Conservation (phyloP, 1,284 basidiomycete species). For the Marasmius oreades region DNA sequence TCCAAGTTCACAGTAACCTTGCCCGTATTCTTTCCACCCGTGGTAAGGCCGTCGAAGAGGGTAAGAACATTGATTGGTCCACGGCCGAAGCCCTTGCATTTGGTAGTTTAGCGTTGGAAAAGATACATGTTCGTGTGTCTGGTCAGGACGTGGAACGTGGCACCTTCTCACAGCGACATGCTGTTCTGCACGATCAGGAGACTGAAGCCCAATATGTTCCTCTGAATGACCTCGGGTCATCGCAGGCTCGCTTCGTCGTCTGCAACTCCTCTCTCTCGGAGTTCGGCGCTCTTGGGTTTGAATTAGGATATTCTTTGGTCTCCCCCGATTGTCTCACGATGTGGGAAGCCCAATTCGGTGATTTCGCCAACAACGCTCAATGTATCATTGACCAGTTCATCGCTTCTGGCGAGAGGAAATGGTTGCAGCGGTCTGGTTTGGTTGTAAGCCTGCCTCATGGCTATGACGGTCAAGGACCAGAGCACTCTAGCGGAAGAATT, state of each 20-base stretch:
- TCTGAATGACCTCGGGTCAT: slow-evolving; percentile 82
- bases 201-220: slow-evolving; percentile 91
- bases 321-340: slow-evolving; percentile 92
- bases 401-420: slow-evolving; percentile 96
- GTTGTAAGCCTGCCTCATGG: slow-evolving; percentile 95
- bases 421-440: slow-evolving; percentile 93
- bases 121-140: slow-evolving; percentile 92
- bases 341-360: slow-evolving; percentile 99
- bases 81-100: slow-evolving; percentile 99
- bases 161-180: slow-evolving; percentile 99
- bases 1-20: slow-evolving; percentile 91
- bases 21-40: slow-evolving; percentile 88
- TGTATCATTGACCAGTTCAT: slow-evolving; percentile 99
- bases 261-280: slow-evolving; percentile 99
- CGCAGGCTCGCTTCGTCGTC: slow-evolving; percentile 90
- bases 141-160: slow-evolving; percentile 99
- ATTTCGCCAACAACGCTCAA: slow-evolving; percentile 97
- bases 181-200: slow-evolving; percentile 94
- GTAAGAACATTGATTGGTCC: slow-evolving; percentile 94
- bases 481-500: slow-evolving; percentile 95
- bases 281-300: slow-evolving; percentile 94
- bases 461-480: slow-evolving; percentile 98
- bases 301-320: slow-evolving; percentile 98
- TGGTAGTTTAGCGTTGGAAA: slow-evolving; percentile 89
- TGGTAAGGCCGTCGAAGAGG: slow-evolving; percentile 89